A percentile compares a stretch with the other conserved stretches of the same genome.
These are phyloP conservation scores for Casuarina cunninghamiana DNA, from an alignment of 306 rosid species.

Conservation along the genomic window DNA sequence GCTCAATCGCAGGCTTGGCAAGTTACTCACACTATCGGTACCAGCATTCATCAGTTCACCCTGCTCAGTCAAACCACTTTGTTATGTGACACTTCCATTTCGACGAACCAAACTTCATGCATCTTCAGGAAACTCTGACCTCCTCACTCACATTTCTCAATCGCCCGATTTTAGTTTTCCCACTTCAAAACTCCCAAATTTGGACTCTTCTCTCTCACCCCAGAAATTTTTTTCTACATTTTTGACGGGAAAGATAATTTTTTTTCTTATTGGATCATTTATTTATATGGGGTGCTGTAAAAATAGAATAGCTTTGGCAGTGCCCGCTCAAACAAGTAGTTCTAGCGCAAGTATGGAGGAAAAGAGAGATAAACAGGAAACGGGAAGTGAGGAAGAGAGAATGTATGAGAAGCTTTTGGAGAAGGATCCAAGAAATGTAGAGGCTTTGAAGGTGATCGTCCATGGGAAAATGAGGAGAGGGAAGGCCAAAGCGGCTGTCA, in stretches of 20 bases:
- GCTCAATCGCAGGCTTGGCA: neutral
- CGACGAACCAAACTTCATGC: constrained; percentile 11
- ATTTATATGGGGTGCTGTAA: constrained; percentile 52
- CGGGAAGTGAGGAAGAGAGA: constrained; percentile 47
- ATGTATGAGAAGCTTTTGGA: constrained; percentile 63
- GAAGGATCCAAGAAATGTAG: constrained; percentile 59
- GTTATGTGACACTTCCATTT: constrained; percentile 1
- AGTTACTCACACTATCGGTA: neutral
- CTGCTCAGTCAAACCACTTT: neutral
- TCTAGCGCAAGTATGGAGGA: constrained; percentile 40
- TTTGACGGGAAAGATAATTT: constrained; percentile 40
- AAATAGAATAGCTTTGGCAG: constrained; percentile 46
- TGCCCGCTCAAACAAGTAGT: constrained; percentile 43
- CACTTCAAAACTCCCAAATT: constrained; percentile 14
- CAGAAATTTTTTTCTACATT: constrained; percentile 24
- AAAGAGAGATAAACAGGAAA: constrained; percentile 29
- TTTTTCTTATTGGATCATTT: constrained; percentile 67
- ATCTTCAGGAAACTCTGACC: constrained; percentile 12
- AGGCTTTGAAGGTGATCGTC: constrained; percentile 74
- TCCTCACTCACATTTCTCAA: constrained; percentile 17
- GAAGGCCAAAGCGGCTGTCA: constrained; percentile 64
- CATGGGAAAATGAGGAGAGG: constrained; percentile 77
- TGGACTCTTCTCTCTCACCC: constrained; percentile 9
- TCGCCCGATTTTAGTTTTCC: constrained; percentile 26
- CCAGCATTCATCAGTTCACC: constrained; percentile 11